Evolutionary conservation across 1,139 yeast genomes (phyloP), one percentile per base, ranked within the genome.

Genomic region (Magnusiomyces ingens): DNA sequence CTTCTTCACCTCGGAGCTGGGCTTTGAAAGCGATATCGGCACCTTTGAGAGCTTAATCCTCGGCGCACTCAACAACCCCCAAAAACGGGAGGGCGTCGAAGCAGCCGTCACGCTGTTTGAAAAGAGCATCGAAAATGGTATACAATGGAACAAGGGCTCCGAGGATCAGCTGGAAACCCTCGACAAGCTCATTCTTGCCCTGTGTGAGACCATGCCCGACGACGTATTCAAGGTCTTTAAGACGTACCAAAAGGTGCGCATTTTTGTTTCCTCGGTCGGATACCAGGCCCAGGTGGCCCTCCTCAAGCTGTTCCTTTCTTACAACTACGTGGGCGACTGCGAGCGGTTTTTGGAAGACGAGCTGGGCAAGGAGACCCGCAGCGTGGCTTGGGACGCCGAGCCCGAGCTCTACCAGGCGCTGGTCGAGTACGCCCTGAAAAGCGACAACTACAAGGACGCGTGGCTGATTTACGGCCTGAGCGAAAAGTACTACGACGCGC

Each of bases 381-480:
- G 58, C 51, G 55, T 67, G 57, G 57, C 64, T 8, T 60, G 60
- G 52, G 63, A 61, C 12, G 60, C 64, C 43, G 71, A 73, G 54
- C 68, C 70, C 4, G 67, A 66, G 35, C 59, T 77, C 1, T 78
- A 73, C 63, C 68, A 76, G 15, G 64, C 68, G 0, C 66, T 84
- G 46, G 77, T 76, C 60, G 67, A 72, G 3, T 82, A 77, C 63
- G 75, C 80, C 1, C 64, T 77, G 35, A 65, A 60, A 2, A 57
- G 73, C 54, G 66, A 69, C 2, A 70, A 73, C 26, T 67, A 71
- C 13, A 81, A 79, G 53, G 73, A 79, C 3, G 82, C 83, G 45
- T 84, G 90, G 89, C 76, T 75, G 2, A 68, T 85, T 10, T 86
- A 82, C 60, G 81, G 81, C 1, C 79, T 78, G 54, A 65, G 85